Evolutionary conservation across 306 rosid species (phyloP).

Genomic region (Fragaria iinumae): DNA sequence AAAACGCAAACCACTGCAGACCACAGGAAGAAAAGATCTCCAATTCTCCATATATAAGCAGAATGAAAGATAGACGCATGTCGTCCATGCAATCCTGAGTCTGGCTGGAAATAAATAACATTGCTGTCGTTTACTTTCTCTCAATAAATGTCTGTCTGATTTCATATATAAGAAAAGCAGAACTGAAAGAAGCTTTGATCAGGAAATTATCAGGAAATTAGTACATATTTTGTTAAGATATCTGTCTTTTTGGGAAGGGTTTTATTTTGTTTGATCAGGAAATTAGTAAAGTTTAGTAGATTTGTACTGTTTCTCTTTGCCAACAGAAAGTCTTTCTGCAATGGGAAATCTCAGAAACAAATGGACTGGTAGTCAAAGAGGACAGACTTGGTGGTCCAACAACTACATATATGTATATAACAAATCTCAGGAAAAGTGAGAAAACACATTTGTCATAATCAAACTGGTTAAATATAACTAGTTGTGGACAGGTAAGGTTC

Average conservation of each 20-base stretch:
- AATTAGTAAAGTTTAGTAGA: neutral
- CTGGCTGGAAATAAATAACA: neutral
- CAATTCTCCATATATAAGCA: neutral
- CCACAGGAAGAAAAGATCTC: neutral
- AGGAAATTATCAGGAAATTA: neutral
- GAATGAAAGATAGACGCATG: neutral
- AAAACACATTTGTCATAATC: neutral
- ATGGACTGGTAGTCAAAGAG: neutral
- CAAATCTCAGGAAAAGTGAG: neutral
- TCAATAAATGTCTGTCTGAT: neutral
- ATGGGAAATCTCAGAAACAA: constrained; percentile 6
- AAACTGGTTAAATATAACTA: neutral
- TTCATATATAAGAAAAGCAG: neutral
- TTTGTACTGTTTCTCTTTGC: neutral
- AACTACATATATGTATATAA: neutral
- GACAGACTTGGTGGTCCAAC: neutral
- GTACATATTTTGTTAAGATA: neutral
- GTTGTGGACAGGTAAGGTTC: neutral
- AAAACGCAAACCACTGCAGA: neutral
- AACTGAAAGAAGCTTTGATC: neutral
- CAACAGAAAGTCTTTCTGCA: too few relatives aligned
- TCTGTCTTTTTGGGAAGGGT: neutral
- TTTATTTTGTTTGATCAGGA: neutral
- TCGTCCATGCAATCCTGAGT: neutral
- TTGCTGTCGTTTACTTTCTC: neutral